phyloP scores from a whole-genome alignment of 2,329 filamentous ascomycete species.

The Ceratocystis albifundus region DNA sequence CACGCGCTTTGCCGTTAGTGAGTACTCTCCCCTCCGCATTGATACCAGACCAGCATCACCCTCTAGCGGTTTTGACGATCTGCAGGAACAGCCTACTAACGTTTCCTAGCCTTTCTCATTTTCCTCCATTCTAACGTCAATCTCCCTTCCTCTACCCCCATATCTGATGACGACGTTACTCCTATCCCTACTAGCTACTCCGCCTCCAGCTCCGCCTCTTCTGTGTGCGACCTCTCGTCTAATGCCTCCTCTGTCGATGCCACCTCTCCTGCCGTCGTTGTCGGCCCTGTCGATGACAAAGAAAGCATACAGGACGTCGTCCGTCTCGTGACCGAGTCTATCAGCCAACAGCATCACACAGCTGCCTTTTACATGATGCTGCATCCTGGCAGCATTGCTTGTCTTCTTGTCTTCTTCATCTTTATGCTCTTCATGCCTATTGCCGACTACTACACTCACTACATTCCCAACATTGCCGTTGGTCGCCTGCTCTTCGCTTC shows the following conservation, averaged over 20 bases:
- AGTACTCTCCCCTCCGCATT: neutral
- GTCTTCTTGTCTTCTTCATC: constrained; percentile 33
- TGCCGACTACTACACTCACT: constrained; percentile 28
- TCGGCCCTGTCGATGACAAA: constrained; percentile 41
- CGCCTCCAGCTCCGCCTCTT: constrained; percentile 4
- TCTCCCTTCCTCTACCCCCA: constrained; percentile 1
- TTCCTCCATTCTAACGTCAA: constrained; percentile 15
- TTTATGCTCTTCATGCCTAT: constrained; percentile 36
- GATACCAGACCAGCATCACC: neutral
- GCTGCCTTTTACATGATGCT: constrained; percentile 53
- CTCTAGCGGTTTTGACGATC: neutral
- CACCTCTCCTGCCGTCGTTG: constrained; percentile 44
- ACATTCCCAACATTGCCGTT: constrained; percentile 35
- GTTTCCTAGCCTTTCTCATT: constrained; percentile 11
- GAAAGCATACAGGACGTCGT: constrained; percentile 56
- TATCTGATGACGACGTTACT: neutral
- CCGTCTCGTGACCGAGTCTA: constrained; percentile 63
- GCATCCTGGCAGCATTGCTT: constrained; percentile 44
- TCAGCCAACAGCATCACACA: constrained; percentile 67
- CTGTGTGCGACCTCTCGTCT: constrained; percentile 29
- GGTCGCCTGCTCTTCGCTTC: constrained; percentile 44
- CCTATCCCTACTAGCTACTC: constrained; percentile 3
- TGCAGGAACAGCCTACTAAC: too few species aligned
- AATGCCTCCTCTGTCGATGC: constrained; percentile 30
- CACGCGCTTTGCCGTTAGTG: constrained; percentile 11